phyloP scores from a whole-genome alignment of 495 filamentous ascomycete species.

The Penicilliopsis zonata region DNA sequence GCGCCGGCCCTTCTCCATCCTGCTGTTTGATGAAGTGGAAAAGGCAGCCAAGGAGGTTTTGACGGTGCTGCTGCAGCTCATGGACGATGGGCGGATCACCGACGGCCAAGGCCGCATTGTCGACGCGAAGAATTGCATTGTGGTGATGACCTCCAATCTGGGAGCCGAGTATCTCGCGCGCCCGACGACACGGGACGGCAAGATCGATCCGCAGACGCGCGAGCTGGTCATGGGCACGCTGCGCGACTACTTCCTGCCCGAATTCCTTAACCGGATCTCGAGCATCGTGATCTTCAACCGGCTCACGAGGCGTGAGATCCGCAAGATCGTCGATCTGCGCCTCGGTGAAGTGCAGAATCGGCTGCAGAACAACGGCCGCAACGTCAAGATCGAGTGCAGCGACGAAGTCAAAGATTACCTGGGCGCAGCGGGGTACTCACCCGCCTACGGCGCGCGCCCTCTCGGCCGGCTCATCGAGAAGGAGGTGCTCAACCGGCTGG shows the following conservation, averaged over 20 bases:
- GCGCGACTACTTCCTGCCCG: constrained; percentile 90
- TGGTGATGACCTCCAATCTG: constrained; percentile 97
- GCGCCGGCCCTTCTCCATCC: constrained; percentile 90
- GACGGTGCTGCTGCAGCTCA: constrained; percentile 91
- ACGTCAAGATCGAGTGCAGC: constrained; percentile 63
- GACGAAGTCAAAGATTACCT: constrained; percentile 84
- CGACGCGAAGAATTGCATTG: constrained; percentile 94
- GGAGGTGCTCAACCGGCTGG: constrained; percentile 87
- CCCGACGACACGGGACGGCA: constrained; percentile 61
- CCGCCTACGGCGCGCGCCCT: constrained; percentile 86
- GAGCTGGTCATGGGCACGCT: constrained; percentile 84
- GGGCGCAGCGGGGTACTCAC: constrained; percentile 78
- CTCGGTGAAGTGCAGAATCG: constrained; percentile 84
- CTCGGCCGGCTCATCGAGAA: constrained; percentile 84
- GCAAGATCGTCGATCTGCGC: constrained; percentile 89
- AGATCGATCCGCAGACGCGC: constrained; percentile 74
- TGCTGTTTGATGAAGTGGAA: constrained; percentile 96
- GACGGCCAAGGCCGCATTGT: constrained; percentile 92
- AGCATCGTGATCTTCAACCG: constrained; percentile 98
- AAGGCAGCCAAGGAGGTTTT: constrained; percentile 97
- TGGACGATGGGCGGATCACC: constrained; percentile 98
- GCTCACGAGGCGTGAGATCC: constrained; percentile 75
- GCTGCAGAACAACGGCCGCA: constrained; percentile 65
- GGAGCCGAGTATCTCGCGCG: constrained; percentile 89
- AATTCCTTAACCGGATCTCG: constrained; percentile 96